These are phyloP conservation scores for Mychonastes homosphaera DNA, from an alignment of 139 green algal species.

Conservation along the genomic window DNA sequence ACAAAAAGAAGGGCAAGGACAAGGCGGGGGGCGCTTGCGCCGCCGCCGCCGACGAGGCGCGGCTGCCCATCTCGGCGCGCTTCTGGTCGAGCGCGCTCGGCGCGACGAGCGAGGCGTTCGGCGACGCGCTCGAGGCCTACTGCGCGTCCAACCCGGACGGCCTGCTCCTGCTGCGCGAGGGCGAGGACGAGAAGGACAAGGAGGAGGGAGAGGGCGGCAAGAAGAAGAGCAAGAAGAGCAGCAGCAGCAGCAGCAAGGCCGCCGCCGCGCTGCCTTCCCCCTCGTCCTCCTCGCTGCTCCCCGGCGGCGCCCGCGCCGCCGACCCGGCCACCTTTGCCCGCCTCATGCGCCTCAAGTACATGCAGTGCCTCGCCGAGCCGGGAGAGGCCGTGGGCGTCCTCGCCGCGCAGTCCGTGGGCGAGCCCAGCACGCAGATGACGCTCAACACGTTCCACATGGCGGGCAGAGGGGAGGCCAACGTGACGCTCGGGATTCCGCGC, in stretches of 20 bases:
- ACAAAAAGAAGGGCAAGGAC: slow-evolving; percentile 22
- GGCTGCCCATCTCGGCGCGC: too few species aligned
- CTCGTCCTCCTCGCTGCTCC: too few species aligned
- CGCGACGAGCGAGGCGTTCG: slow-evolving; percentile 60
- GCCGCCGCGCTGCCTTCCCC: too few species aligned
- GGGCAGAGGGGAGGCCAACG: slow-evolving; percentile 89
- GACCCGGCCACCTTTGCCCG: slow-evolving; percentile 40
- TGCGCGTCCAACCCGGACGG: slow-evolving; percentile 32
- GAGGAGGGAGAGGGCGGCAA: slow-evolving; percentile 7
- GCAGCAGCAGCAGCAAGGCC: slow-evolving; percentile 13
- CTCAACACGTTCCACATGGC: slow-evolving; percentile 97
- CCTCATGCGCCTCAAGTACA: slow-evolving; percentile 85
- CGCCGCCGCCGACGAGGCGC: too few species aligned
- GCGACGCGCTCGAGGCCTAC: slow-evolving; percentile 48
- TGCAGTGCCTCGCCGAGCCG: slow-evolving; percentile 53
- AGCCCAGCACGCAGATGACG: slow-evolving; percentile 86
- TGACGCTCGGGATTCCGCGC: slow-evolving; percentile 93
- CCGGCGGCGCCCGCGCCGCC: too few species aligned
- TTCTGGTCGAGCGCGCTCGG: slow-evolving; percentile 51
- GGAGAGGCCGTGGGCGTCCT: slow-evolving; percentile 93
- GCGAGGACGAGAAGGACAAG: background rate
- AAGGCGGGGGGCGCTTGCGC: too few species aligned
- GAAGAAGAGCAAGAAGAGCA: slow-evolving; percentile 24
- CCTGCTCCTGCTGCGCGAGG: slow-evolving; percentile 18
- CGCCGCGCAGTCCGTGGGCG: slow-evolving; percentile 86